Evolutionary conservation across 2,329 filamentous ascomycete genomes (phyloP).

Genomic region (Hortaea sp.): DNA sequence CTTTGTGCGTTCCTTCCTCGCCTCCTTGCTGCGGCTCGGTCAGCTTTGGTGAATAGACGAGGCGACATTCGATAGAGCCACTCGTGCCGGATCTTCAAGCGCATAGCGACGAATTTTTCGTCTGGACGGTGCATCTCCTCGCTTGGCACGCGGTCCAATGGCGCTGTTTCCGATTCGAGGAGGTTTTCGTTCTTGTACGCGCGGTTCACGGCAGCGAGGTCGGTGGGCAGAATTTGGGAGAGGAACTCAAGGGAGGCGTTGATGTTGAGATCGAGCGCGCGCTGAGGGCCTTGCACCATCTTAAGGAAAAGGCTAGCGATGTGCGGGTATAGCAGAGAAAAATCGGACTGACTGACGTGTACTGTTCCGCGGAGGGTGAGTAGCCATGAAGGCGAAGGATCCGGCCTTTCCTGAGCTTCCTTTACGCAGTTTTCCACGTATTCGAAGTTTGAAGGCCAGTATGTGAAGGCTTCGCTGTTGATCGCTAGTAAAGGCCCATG

Average conservation of each 20-base stretch:
- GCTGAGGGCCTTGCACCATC: slow-evolving; percentile 51
- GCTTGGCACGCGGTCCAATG: slow-evolving; percentile 38
- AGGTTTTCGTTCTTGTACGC: slow-evolving; percentile 45
- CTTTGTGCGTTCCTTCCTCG: slow-evolving; percentile 27
- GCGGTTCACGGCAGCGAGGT: slow-evolving; percentile 39
- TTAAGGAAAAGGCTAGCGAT: slow-evolving; percentile 51
- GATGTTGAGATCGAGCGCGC: slow-evolving; percentile 55
- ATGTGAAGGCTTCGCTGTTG: slow-evolving; percentile 60
- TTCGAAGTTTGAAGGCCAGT: slow-evolving; percentile 56
- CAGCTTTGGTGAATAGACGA: slow-evolving; percentile 33
- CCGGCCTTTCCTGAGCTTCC: slow-evolving; percentile 40
- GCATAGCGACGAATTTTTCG: slow-evolving; percentile 48
- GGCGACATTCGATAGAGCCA: slow-evolving; percentile 41
- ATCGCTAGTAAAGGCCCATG: slow-evolving; percentile 51
- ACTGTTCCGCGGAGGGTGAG: slow-evolving; percentile 48
- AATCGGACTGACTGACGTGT: slow-evolving; percentile 57
- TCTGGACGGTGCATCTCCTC: slow-evolving; percentile 41
- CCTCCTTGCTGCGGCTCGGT: slow-evolving; percentile 25
- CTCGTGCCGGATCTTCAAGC: slow-evolving; percentile 50
- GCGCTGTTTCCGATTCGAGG: slow-evolving; percentile 24
- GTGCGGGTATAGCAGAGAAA: slow-evolving; percentile 52
- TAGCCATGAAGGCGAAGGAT: slow-evolving; percentile 32
- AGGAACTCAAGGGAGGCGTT: slow-evolving; percentile 55
- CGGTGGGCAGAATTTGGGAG: slow-evolving; percentile 39
- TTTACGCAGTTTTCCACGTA: slow-evolving; percentile 47